Base-by-base conservation (phyloP, 441 rosid genomes). In the Bruguiera hainesii region DNA sequence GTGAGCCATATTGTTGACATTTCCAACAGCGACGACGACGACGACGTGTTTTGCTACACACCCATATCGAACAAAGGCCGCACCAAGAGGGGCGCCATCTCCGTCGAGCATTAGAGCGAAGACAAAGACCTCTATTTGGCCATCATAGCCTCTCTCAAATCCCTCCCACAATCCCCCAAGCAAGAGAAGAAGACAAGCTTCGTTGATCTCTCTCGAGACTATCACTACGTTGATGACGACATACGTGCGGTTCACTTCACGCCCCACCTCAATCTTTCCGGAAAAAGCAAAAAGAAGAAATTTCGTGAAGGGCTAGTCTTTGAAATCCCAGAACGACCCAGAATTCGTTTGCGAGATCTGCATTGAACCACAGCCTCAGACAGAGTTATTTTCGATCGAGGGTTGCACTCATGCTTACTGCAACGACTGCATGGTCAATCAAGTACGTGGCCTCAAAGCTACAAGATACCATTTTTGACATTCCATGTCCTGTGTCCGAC, bases 341-440 rank as follows among this genome's bases (percentile, higher is more conserved):
- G 59, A 58, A 21, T 82, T 78, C 37, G 61, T 74, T 0, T 79
- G 86, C 8, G 79, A 73, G 61, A 79, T 84, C 28, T 84, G 89
- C 15, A 65, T 72, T 2, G 85, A 79, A 3, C 0, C 70, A 4
- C 80, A 70, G 61, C 59, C 64, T 26, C 3, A 35, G 29, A 37
- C 16, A 19, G 66, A 79, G 37, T 64, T 68, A 0, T 75, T 78
- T 53, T 30, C 56, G 1, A 64, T 78, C 63, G 71, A 53, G 9
- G 84, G 85, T 0, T 85, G 88, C 67, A 19, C 73, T 21, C 93
- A 81, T 25, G 56, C 68, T 16, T 83, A 76, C 79, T 87, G 93
- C 60, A 64, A 19, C 6, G 72, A 68, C 1, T 85, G 92, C 60
- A 66, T 78, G 46, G 61, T 73, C 49, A 82, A 26, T 26, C 26